A percentile compares a stretch with the other conserved stretches of the same genome.
phyloP scores from a whole-genome alignment of 2,329 filamentous ascomycete genomes.

The Zymoseptoria passerinii region DNA sequence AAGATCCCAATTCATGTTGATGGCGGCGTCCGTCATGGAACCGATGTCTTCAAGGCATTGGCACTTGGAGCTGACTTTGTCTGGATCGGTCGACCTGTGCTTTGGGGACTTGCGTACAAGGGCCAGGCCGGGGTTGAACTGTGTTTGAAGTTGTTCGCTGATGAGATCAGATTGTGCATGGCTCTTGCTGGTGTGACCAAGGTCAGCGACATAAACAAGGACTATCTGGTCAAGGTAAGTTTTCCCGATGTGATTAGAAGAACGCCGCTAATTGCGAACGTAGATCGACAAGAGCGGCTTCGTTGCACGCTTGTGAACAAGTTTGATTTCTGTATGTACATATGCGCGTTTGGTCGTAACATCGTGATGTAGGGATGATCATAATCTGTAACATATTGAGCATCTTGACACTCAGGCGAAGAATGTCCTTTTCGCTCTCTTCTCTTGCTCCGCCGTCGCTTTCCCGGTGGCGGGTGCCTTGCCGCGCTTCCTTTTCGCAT shows the following conservation, averaged over 20 bases:
- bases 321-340: not conserved
- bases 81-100: constrained; percentile 41
- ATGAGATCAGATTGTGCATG: constrained; percentile 35
- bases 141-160: constrained; percentile 36
- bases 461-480: constrained; percentile 4
- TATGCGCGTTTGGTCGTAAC: not conserved
- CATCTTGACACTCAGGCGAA: constrained; percentile 12
- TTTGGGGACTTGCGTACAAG: constrained; percentile 42
- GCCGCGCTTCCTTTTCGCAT: constrained; percentile 24
- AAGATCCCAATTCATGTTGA: constrained; percentile 56
- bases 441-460: constrained; percentile 10
- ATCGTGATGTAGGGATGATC: not conserved
- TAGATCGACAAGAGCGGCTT: constrained; percentile 26
- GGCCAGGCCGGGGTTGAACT: constrained; percentile 33
- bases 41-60: constrained; percentile 51
- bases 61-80: constrained; percentile 44
- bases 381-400: not conserved
- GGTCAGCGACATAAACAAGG: constrained; percentile 31
- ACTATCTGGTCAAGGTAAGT: constrained; percentile 35
- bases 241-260: constrained; percentile 16
- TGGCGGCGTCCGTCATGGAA: constrained; percentile 47
- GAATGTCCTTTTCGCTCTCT: constrained; percentile 24
- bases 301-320: constrained; percentile 18
- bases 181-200: constrained; percentile 32
- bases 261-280: not conserved